A percentile compares a stretch with the other conserved stretches of the same genome.
These are phyloP conservation scores for Picocystis salinarum DNA, from an alignment of 139 green algal species.

Conservation along the genomic window DNA sequence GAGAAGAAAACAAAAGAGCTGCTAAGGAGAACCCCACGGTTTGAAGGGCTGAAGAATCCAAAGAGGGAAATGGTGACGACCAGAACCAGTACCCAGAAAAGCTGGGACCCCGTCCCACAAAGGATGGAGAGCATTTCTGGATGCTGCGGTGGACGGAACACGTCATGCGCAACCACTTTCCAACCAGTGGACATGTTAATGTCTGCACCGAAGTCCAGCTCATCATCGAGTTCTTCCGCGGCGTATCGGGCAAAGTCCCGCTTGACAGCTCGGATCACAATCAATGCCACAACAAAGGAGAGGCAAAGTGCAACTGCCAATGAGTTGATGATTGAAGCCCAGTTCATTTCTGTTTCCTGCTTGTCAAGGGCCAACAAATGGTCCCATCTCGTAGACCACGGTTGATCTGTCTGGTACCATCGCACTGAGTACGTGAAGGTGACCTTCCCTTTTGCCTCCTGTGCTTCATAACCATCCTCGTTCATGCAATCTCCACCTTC, in stretches of 20 bases:
- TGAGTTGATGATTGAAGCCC: constrained; percentile 93
- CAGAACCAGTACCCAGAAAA: too few relatives aligned
- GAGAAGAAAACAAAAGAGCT: too few relatives aligned
- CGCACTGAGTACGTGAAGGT: constrained; percentile 81
- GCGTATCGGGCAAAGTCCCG: constrained; percentile 77
- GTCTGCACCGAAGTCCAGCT: too few relatives aligned
- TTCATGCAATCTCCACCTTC: too few relatives aligned
- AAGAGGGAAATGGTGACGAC: constrained; percentile 63
- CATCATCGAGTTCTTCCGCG: constrained; percentile 78
- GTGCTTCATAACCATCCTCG: too few relatives aligned
- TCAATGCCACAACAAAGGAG: constrained; percentile 67
- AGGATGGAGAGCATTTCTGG: constrained; percentile 60
- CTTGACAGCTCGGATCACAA: constrained; percentile 74
- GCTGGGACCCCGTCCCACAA: too few relatives aligned
- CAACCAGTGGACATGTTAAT: constrained; percentile 77
- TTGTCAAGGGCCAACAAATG: constrained; percentile 5
- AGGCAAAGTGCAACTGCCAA: constrained; percentile 86
- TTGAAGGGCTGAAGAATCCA: constrained; percentile 82
- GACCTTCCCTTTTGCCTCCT: constrained; percentile 35
- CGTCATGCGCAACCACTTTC: constrained; percentile 91
- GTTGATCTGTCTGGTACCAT: constrained; percentile 58
- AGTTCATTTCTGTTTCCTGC: constrained; percentile 47
- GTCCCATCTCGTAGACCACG: constrained; percentile 84
- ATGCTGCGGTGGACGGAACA: constrained; percentile 59
- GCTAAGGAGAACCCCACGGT: constrained; percentile 64